phyloP scores from a whole-genome alignment of 805 yeast species.

The Candida wancherniae region DNA sequence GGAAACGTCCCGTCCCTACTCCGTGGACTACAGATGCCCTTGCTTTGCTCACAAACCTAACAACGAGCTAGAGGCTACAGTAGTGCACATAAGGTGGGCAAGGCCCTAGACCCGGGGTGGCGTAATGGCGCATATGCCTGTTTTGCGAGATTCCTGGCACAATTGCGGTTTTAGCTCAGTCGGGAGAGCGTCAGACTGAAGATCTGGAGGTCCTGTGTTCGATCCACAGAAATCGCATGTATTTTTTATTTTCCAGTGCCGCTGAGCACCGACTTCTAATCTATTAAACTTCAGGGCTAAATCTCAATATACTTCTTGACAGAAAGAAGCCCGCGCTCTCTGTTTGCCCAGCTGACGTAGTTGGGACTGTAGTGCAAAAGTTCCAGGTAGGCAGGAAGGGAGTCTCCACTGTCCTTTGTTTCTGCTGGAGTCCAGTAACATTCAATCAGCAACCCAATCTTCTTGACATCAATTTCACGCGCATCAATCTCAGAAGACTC shows the following conservation, averaged over 20 bases:
- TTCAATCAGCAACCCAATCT: constrained; percentile 51
- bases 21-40: too few species aligned
- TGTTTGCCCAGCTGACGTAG: constrained; percentile 60
- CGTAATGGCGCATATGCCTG: too few species aligned
- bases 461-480: constrained; percentile 28
- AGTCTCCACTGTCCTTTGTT: constrained; percentile 1
- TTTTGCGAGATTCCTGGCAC: not conserved
- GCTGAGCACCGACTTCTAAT: not conserved
- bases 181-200: constrained; percentile 24
- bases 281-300: constrained; percentile 13
- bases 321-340: constrained; percentile 63
- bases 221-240: constrained; percentile 23
- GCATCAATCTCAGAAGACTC: constrained; percentile 34
- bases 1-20: too few species aligned
- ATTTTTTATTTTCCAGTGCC: not conserved
- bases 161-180: constrained; percentile 21
- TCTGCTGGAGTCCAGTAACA: constrained; percentile 73
- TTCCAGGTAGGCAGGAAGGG: constrained; percentile 69
- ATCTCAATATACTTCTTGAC: constrained; percentile 45
- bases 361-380: constrained; percentile 62
- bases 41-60: too few species aligned
- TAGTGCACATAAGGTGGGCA: too few species aligned
- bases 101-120: too few species aligned
- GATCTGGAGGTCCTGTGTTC: constrained; percentile 24
- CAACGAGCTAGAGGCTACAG: too few species aligned